Evolutionary conservation across 805 yeast genomes (phyloP).

Genomic region (Pichia occidentalis): DNA sequence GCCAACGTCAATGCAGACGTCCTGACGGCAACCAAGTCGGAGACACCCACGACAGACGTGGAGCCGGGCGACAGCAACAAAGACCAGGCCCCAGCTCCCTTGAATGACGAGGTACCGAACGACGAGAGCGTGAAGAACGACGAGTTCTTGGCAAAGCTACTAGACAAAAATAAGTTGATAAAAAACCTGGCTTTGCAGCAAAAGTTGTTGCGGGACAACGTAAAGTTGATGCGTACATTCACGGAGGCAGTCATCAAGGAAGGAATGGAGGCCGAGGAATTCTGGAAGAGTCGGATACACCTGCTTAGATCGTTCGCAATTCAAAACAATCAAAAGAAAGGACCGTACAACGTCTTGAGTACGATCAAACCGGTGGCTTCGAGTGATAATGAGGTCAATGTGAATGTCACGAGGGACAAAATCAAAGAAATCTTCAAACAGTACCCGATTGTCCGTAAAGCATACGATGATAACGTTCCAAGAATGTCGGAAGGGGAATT

Average conservation of each 20-base stretch:
- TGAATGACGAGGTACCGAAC: slow-evolving; percentile 5
- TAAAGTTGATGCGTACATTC: slow-evolving; percentile 63
- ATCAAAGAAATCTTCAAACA: slow-evolving; percentile 86
- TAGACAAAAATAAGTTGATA: slow-evolving; percentile 54
- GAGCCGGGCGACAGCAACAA: too few relatives aligned
- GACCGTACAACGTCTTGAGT: slow-evolving; percentile 89
- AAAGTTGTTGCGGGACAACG: slow-evolving; percentile 61
- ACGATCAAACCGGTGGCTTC: slow-evolving; percentile 93
- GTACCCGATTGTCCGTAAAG: slow-evolving; percentile 84
- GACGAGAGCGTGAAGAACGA: slow-evolving; percentile 21
- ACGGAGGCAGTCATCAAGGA: slow-evolving; percentile 80
- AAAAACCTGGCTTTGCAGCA: slow-evolving; percentile 76
- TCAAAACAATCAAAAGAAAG: slow-evolving; percentile 75
- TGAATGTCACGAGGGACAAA: slow-evolving; percentile 83
- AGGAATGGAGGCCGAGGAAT: slow-evolving; percentile 72
- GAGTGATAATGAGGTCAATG: slow-evolving; percentile 88
- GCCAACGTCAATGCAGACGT: slow-evolving; percentile 4
- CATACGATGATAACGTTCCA: slow-evolving; percentile 89
- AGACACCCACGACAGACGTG: too few relatives aligned
- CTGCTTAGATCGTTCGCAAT: slow-evolving; percentile 80
- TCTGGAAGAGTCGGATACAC: slow-evolving; percentile 81
- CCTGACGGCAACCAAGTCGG: background rate
- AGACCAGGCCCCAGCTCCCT: too few relatives aligned
- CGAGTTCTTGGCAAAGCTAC: slow-evolving; percentile 29
- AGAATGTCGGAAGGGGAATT: slow-evolving; percentile 83